Percentiles rank a stretch among this genome's conserved stretches.
These are phyloP conservation scores for Dittrichia graveolens DNA, from an alignment of 129 eudicot genomes.

Conservation along the genomic window DNA sequence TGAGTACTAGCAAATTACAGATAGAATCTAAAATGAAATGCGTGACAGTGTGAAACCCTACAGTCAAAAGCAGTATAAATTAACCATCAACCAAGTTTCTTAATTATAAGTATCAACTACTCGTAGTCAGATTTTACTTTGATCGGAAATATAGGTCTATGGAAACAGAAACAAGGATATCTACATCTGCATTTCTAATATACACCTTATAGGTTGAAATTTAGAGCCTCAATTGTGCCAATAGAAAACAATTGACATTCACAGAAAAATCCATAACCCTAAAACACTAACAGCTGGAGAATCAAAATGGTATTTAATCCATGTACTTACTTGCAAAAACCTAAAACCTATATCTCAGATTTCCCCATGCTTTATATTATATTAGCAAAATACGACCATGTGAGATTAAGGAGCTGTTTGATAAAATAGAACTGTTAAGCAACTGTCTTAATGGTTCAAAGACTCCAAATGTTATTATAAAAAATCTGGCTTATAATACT, in stretches of 20 bases:
- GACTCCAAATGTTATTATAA: too few relatives aligned
- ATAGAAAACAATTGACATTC: not conserved
- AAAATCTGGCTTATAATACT: too few relatives aligned
- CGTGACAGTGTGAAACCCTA: too few relatives aligned
- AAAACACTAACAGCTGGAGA: not conserved
- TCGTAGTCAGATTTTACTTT: not conserved
- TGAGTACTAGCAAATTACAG: too few relatives aligned
- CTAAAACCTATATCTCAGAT: constrained; percentile 4
- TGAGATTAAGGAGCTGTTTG: not conserved
- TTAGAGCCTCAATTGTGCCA: not conserved
- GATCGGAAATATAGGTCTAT: not conserved
- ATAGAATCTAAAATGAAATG: too few relatives aligned
- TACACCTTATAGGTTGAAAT: not conserved
- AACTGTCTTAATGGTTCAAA: too few relatives aligned
- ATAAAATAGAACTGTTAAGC: too few relatives aligned
- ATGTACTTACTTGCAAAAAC: not conserved
- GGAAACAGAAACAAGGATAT: not conserved
- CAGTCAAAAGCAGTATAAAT: too few relatives aligned
- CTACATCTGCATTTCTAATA: not conserved
- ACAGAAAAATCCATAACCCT: not conserved
- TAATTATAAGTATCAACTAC: too few relatives aligned
- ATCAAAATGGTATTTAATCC: not conserved
- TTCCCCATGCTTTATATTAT: not conserved
- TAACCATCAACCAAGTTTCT: too few relatives aligned
- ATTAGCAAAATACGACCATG: not conserved